Conservation (phyloP, 371 early-diverging fungal species). For the Saksenaea oblongispora region DNA sequence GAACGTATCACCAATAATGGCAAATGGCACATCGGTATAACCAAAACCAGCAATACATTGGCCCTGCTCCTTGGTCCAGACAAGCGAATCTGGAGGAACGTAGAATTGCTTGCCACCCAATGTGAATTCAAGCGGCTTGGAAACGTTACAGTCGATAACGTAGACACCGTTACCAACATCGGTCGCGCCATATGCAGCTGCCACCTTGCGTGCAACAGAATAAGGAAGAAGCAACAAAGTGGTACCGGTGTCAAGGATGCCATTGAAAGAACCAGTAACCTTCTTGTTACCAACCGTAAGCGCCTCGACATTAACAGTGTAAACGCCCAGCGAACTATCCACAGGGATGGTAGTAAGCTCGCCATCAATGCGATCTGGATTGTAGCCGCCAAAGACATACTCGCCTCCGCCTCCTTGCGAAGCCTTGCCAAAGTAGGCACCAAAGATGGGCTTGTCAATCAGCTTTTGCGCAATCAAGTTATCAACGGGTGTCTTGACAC, state of each 20-base stretch:
- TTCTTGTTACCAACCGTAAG: neutral
- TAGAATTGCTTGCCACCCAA: slow-evolving; percentile 13
- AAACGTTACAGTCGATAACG: slow-evolving; percentile 17
- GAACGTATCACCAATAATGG: slow-evolving; percentile 45
- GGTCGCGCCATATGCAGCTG: slow-evolving; percentile 11
- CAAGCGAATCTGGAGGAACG: slow-evolving; percentile 10
- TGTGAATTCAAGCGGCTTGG: slow-evolving; percentile 14
- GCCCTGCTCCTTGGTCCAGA: neutral
- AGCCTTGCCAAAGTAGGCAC: slow-evolving; percentile 22
- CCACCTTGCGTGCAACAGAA: slow-evolving; percentile 22
- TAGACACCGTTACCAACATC: slow-evolving; percentile 23
- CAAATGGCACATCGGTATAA: slow-evolving; percentile 24
- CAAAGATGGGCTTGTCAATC: slow-evolving; percentile 18
- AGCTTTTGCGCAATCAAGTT: slow-evolving; percentile 22
- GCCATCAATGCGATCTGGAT: slow-evolving; percentile 34
- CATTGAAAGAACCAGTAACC: slow-evolving; percentile 8
- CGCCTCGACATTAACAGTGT: slow-evolving; percentile 3
- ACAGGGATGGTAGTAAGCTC: slow-evolving; percentile 41
- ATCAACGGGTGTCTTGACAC: slow-evolving; percentile 34
- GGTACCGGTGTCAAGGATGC: slow-evolving; percentile 58
- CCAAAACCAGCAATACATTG: slow-evolving; percentile 29
- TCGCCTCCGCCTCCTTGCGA: slow-evolving; percentile 25
- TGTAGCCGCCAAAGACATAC: slow-evolving; percentile 48
- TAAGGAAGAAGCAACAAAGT: slow-evolving; percentile 51
- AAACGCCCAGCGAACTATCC: slow-evolving; percentile 22